Evolutionary conservation across 768 basidiomycete genomes (phyloP).

Genomic region (Leucogyrophana mollusca): DNA sequence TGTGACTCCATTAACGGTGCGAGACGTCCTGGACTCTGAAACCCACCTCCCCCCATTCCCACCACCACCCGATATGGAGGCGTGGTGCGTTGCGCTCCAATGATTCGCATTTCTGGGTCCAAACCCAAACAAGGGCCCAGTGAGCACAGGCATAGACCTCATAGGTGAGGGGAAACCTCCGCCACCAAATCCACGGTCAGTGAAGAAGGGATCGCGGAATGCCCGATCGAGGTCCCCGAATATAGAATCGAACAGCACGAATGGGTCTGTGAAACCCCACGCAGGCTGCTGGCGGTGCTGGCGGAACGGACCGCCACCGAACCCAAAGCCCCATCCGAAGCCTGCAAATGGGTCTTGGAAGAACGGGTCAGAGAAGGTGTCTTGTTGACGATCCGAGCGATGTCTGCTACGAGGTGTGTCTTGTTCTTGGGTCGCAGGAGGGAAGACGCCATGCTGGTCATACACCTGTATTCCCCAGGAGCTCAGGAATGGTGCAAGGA

Average conservation of each 20-base stretch:
- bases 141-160: slow-evolving; percentile 6
- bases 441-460: slow-evolving; percentile 73
- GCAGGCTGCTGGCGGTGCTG: too few species aligned
- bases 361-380: slow-evolving; percentile 17
- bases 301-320: slow-evolving; percentile 20
- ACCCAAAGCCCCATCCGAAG: slow-evolving; percentile 21
- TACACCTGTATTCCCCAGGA: slow-evolving; percentile 45
- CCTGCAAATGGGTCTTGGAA: slow-evolving; percentile 23
- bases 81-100: slow-evolving; percentile 7
- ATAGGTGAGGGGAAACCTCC: slow-evolving; percentile 9
- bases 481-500: slow-evolving; percentile 1
- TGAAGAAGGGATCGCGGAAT: slow-evolving; percentile 36
- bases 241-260: slow-evolving; percentile 68
- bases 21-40: slow-evolving; percentile 55
- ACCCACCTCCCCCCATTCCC: slow-evolving; percentile 37
- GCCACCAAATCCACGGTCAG: slow-evolving; percentile 12
- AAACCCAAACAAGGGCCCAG: slow-evolving; percentile 3
- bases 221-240: slow-evolving; percentile 51
- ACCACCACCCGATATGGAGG: slow-evolving; percentile 15
- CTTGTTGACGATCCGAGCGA: slow-evolving; percentile 13
- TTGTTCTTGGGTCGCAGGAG: slow-evolving; percentile 46
- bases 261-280: slow-evolving; percentile 73
- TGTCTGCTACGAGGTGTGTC: slow-evolving; percentile 9
- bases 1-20: slow-evolving; percentile 67
- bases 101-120: too few species aligned